Base-by-base conservation (phyloP, 257 asterid species). In the Knoxia roxburghii region DNA sequence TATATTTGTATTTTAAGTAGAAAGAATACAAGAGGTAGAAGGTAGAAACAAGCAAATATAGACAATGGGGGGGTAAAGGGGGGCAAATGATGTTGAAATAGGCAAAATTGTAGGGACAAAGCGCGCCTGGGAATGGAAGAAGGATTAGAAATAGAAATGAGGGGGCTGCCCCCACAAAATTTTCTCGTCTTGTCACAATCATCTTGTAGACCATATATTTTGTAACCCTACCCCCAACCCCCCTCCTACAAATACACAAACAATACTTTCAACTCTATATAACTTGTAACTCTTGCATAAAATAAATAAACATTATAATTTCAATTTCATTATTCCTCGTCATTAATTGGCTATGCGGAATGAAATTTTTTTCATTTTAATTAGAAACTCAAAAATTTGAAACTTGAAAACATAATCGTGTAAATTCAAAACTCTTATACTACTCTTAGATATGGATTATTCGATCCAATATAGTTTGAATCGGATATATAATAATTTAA, bases 141-240 rank as follows among this genome's bases (percentile, higher is more conserved):
- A 53, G 57, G 61, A 43, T 52, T 71, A 30, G 46, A 53, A 71
- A 63, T 29, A 49, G 69, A 53, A 63, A 71, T 40, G 9, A 3
- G 58, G 53, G 68, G 57, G 53, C 40, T 49, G 58, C 14, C 64
- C 74, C 75, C 75, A 12, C 64, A 7, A 15, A 5, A 49, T 29
- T 61, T 39, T 70, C 61, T 71, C 65, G 75, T 62, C 69, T 64
- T 53, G 75, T 71, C 75, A 53, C 59, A 14, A 35, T 66, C 70
- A 54, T 53, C 65, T 30, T n/a, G 14, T 69, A n/a, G 0, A 37
- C 6, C 9, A 37, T 37, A 37, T 37, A 9, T 37, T 37, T 37
- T 4, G 4, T 37, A 3, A 37, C 9, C 6, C 41, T n/a, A n/a
- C n/a, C n/a, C n/a, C n/a, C n/a, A n/a, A n/a, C n/a, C n/a, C n/a